Evolutionary conservation across 306 rosid genomes (phyloP), one percentile per base, ranked within the genome.

Genomic region (Cyclanthera cordifolia): DNA sequence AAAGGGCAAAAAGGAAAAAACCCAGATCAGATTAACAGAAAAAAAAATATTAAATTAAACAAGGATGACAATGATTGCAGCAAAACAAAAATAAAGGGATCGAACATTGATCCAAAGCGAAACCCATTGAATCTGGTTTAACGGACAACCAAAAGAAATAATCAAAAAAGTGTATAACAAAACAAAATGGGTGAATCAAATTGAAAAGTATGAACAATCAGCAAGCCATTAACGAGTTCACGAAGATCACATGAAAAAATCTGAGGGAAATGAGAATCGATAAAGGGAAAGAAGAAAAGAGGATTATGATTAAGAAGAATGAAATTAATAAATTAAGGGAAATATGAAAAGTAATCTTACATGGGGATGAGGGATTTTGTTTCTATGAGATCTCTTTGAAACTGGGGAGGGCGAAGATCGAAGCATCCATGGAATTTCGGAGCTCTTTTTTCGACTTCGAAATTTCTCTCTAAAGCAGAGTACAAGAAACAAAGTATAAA

Each of bases 91-190:
- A 71, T 75, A 82, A 74, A 85, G 80, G 70, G 90, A 86, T 90
- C 89, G 85, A 85, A 86, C 89, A 84, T 90, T 86, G 95, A 86
- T 90, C 91, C 87, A 94, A 70, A 53, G 56, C 46, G 79, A 80
- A 79, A 69, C 82, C 74, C 95, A 84, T 64, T 83, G 90, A 88
- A 86, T 85, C 90, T 74, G 84, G 80, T 50, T 90, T 72, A 43
- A 65, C 73, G 45, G 59, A 67, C 46, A 77, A 72, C 16, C 75
- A 58, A 77, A 37, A 75, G 60, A 81, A 55, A 75, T 70, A 3
- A 54, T 74, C 16, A n/a, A 46, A 45, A 53, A 61, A 77, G 61
- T 77, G 54, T 67, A 56, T 1, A 54, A 60, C 8, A 34, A 25
- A 28, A 21, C 43, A 37, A 37, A 37, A 37, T 37, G 1, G 15